Conservation (phyloP, 2,329 filamentous ascomycete species). For the Leptosphaerulina australis region DNA sequence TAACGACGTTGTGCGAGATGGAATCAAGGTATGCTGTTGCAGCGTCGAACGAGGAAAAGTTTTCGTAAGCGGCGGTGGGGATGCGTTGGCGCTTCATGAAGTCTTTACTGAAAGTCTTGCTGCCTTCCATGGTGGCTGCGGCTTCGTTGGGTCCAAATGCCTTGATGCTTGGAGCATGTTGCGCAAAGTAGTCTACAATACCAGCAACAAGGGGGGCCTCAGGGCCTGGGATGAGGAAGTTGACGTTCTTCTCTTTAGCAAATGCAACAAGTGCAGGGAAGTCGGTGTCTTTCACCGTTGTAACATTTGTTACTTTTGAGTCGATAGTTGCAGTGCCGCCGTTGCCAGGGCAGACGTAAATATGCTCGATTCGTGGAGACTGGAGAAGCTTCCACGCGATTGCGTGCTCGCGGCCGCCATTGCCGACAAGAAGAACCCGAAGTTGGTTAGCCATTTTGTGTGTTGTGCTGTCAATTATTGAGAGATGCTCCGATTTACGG, state of each 20-base stretch:
- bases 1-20: slow-evolving; percentile 62
- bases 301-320: slow-evolving; percentile 69
- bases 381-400: slow-evolving; percentile 92
- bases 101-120: slow-evolving; percentile 96
- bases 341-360: slow-evolving; percentile 76
- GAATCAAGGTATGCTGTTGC: slow-evolving; percentile 71
- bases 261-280: slow-evolving; percentile 78
- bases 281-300: slow-evolving; percentile 72
- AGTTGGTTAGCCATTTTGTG: slow-evolving; percentile 36
- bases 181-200: slow-evolving; percentile 80
- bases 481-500: slow-evolving; percentile 8
- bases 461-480: slow-evolving; percentile 1
- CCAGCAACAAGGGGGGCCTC: slow-evolving; percentile 94
- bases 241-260: slow-evolving; percentile 73
- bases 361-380: slow-evolving; percentile 76
- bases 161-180: slow-evolving; percentile 63
- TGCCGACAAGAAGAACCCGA: slow-evolving; percentile 80
- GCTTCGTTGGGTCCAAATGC: slow-evolving; percentile 85
- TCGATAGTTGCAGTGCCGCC: slow-evolving; percentile 69
- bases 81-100: slow-evolving; percentile 94
- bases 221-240: slow-evolving; percentile 86
- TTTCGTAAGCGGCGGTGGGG: slow-evolving; percentile 88
- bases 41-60: slow-evolving; percentile 78
- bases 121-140: slow-evolving; percentile 90
- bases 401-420: slow-evolving; percentile 92